phyloP scores from a whole-genome alignment of 1,139 yeast genomes.

The Candida tetrigidarum region DNA sequence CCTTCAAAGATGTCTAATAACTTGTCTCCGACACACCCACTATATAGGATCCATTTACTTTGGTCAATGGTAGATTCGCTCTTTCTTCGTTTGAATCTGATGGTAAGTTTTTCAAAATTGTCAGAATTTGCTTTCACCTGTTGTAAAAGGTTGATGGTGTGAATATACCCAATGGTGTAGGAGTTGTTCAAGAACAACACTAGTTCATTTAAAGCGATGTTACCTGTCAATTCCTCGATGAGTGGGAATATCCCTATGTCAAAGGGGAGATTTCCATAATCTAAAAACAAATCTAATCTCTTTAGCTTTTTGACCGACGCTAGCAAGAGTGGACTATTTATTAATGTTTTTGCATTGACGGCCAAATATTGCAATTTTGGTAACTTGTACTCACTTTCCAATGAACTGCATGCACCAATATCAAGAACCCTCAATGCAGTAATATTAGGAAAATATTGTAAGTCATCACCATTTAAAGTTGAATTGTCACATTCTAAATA shows the following conservation, averaged over 20 bases:
- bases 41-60: constrained; percentile 15
- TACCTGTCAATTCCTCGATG: constrained; percentile 5
- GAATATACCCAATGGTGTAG: constrained; percentile 14
- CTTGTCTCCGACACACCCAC: constrained; percentile 13
- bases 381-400: constrained; percentile 4
- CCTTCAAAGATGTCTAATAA: constrained; percentile 12
- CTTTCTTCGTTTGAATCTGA: constrained; percentile 21
- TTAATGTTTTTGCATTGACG: constrained; percentile 24
- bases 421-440: constrained; percentile 27
- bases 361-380: constrained; percentile 21
- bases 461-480: constrained; percentile 20
- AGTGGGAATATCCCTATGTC: constrained; percentile 8
- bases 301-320: constrained; percentile 16
- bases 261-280: constrained; percentile 23
- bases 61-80: constrained; percentile 9
- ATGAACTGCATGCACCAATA: constrained; percentile 9
- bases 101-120: constrained; percentile 17
- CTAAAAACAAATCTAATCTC: constrained; percentile 31
- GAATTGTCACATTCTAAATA: constrained; percentile 33
- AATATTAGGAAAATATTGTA: constrained; percentile 24
- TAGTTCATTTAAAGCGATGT: constrained; percentile 10
- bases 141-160: constrained; percentile 21
- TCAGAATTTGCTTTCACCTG: constrained; percentile 12
- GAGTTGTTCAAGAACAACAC: constrained; percentile 14
- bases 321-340: constrained; percentile 10